Base-by-base conservation (phyloP, 2,329 filamentous ascomycete species). In the Rutstroemia sp. region DNA sequence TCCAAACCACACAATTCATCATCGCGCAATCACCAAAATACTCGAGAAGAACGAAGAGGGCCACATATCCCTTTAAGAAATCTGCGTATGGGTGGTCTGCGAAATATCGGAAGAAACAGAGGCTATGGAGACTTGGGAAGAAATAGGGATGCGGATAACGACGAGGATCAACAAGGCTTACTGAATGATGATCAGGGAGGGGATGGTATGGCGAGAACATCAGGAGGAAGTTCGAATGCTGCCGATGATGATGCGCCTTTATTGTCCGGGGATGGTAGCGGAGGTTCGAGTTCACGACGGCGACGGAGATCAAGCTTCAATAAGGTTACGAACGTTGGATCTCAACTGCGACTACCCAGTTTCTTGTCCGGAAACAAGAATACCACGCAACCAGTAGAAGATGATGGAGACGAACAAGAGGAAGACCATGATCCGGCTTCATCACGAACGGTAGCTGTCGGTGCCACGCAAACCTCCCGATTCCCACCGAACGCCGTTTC, bases 401-500 rank as follows among this genome's bases (percentile, higher is more conserved):
- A 69, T 41, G 71, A 71, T 41, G 65, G 64, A 38, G 71, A 73
- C n/a, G 75, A 76, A 16, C 68, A 71, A 9, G 79, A 78, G 25
- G 76, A 77, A 48, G 78, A 83, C 5, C 77, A 83, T 59, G 82
- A 86, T 65, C 81, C 87, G 4, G 84, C 84, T 6, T 79, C 89
- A 1, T 88, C 90, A 27, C 83, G 92, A 55, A 81, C 82, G 51
- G 81, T 96, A 30, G 77, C 83, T 2, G 88, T 96, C 52, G 92
- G 90, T 57, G 84, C 86, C 49, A 69, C 75, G 30, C 92, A 95
- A 68, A 71, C 82, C 27, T 78, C 85, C 50, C 85, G 87, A 63
- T 97, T 92, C 70, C 92, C 94, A 9, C 83, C 88, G 8, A 99
- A 99, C 71, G 81, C 90, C 56, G 82, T 99, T 49, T 97, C 92